phyloP scores from a whole-genome alignment of 768 basidiomycete genomes.

The Thelephora aurantiotincta region DNA sequence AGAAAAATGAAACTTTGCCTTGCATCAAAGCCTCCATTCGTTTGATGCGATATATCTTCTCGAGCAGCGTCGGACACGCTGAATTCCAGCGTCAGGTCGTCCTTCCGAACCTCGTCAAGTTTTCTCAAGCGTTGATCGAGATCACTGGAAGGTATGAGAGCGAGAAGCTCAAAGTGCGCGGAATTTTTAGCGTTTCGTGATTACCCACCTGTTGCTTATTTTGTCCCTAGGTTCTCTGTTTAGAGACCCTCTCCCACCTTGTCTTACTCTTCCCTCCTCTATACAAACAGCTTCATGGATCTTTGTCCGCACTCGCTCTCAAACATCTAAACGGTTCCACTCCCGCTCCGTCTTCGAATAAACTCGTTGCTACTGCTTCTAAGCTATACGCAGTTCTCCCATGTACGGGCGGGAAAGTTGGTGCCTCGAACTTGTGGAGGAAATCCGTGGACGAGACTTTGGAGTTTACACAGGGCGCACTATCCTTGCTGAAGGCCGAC shows the following conservation, averaged over 20 bases:
- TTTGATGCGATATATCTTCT: slow-evolving; percentile 49
- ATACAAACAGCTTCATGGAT: slow-evolving; percentile 37
- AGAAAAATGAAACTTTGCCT: slow-evolving; percentile 59
- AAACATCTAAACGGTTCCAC: slow-evolving; percentile 41
- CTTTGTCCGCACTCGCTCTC: slow-evolving; percentile 39
- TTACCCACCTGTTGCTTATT: not conserved
- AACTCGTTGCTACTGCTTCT: slow-evolving; percentile 34
- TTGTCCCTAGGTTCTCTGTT: slow-evolving; percentile 26
- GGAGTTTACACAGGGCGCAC: slow-evolving; percentile 48
- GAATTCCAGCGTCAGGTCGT: slow-evolving; percentile 77
- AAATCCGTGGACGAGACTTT: slow-evolving; percentile 62
- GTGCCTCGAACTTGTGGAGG: slow-evolving; percentile 56
- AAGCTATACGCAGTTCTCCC: slow-evolving; percentile 49
- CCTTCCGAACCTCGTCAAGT: slow-evolving; percentile 59
- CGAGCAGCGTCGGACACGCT: slow-evolving; percentile 38
- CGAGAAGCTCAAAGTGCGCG: slow-evolving; percentile 38
- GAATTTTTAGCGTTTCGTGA: not conserved
- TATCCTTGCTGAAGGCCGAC: slow-evolving; percentile 43
- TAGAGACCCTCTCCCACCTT: slow-evolving; percentile 36
- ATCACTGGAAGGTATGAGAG: slow-evolving; percentile 39
- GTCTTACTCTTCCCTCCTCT: slow-evolving; percentile 54
- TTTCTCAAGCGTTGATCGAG: slow-evolving; percentile 40
- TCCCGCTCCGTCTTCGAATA: slow-evolving; percentile 24
- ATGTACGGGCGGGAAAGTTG: slow-evolving; percentile 68
- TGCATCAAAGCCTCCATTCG: slow-evolving; percentile 49